Conservation (phyloP, 768 basidiomycete genomes). For the Nidula microcarpa region DNA sequence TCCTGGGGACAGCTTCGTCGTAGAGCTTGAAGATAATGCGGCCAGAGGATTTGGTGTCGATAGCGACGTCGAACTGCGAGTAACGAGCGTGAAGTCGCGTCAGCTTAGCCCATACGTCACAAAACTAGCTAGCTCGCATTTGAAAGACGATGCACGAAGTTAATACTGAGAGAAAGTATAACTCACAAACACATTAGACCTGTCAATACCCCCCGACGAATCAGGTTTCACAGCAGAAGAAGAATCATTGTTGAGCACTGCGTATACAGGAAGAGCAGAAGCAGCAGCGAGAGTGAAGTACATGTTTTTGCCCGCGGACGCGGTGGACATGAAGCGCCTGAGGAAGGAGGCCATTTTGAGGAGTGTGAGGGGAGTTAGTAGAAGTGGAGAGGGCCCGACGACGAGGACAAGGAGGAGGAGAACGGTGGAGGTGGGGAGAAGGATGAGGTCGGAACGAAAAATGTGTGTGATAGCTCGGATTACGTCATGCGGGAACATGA, state of each 20-base stretch:
- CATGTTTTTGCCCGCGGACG: conserved; percentile 35
- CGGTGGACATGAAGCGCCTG: conserved; percentile 47
- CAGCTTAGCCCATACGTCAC: too few species aligned
- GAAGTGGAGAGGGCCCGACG: too few species aligned
- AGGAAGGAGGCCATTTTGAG: conserved; percentile 46
- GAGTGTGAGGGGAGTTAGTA: too few species aligned
- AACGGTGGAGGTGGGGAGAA: too few species aligned
- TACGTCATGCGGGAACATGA: too few species aligned
- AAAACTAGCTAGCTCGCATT: too few species aligned
- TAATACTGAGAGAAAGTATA: not conserved
- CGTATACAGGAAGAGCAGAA: conserved; percentile 22
- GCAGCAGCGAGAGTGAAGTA: conserved; percentile 26
- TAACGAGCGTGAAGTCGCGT: not conserved
- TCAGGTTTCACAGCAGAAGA: conserved; percentile 5
- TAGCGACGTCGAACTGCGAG: conserved; percentile 59
- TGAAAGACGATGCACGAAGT: not conserved
- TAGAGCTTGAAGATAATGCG: conserved; percentile 82
- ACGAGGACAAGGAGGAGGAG: too few species aligned
- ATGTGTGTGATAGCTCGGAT: too few species aligned
- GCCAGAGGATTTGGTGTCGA: conserved; percentile 57
- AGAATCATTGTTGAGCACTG: conserved; percentile 22
- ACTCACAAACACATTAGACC: conserved; percentile 38
- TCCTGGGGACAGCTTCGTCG: conserved; percentile 81
- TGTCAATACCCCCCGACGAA: conserved; percentile 9
- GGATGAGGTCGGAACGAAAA: too few species aligned